These are phyloP conservation scores for Ophiocordyceps unilateralis DNA, from an alignment of 2,329 filamentous ascomycete species.

Conservation along the genomic window DNA sequence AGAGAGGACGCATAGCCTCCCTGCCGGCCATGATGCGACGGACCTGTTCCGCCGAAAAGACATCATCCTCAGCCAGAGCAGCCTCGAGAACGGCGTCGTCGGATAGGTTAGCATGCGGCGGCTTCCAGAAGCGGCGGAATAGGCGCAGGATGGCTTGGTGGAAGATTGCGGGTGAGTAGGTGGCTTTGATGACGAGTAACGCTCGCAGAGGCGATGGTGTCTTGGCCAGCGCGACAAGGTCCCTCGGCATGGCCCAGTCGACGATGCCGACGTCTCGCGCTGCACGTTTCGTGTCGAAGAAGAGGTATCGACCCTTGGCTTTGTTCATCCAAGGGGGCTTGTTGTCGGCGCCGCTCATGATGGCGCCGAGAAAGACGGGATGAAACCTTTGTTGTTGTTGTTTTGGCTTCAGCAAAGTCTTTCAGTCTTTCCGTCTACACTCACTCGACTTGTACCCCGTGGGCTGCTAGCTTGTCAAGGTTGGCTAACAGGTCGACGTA, in stretches of 20 bases:
- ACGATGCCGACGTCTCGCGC: slow-evolving; percentile 19
- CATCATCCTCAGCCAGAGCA: slow-evolving; percentile 12
- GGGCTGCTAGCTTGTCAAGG: slow-evolving; percentile 30
- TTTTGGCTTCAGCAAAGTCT: background rate
- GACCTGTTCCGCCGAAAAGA: slow-evolving; percentile 36
- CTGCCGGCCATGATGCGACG: slow-evolving; percentile 35
- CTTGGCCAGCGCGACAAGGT: slow-evolving; percentile 24
- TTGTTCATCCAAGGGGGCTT: slow-evolving; percentile 56
- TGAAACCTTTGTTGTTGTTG: slow-evolving; percentile 35
- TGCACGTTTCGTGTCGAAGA: slow-evolving; percentile 22
- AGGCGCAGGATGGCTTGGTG: slow-evolving; percentile 35
- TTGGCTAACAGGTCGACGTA: slow-evolving; percentile 42
- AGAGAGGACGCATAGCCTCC: slow-evolving; percentile 23
- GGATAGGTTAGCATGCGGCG: slow-evolving; percentile 39
- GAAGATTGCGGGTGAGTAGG: slow-evolving; percentile 30
- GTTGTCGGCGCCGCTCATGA: slow-evolving; percentile 48
- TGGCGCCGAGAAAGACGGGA: slow-evolving; percentile 54
- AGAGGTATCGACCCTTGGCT: slow-evolving; percentile 45
- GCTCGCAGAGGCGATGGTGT: slow-evolving; percentile 44
- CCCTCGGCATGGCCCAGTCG: slow-evolving; percentile 18
- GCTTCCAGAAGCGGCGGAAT: slow-evolving; percentile 45
- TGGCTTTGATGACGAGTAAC: slow-evolving; percentile 47
- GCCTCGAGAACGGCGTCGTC: slow-evolving; percentile 34
- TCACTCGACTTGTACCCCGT: slow-evolving; percentile 50
- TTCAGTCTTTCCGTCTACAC: slow-evolving; percentile 8